Base-by-base conservation (phyloP, 2,329 filamentous ascomycete genomes). In the Colletotrichum filicis region DNA sequence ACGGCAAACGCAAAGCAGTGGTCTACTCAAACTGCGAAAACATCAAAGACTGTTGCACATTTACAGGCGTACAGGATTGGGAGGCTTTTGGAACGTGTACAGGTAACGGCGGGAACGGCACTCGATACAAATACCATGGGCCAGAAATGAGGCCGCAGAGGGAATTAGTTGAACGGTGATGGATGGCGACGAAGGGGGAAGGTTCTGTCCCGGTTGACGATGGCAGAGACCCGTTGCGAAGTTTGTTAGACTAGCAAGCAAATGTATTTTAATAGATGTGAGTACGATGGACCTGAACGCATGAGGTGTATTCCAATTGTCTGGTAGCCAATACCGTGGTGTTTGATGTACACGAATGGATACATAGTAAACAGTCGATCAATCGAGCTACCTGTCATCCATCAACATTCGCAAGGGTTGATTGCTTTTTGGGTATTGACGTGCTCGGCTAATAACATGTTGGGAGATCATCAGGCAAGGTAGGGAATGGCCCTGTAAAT, bases 241-340 rank as follows among this genome's bases (percentile, higher is more conserved):
- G 58, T 68, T 72, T 75, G 68, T 71, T 68, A 74, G 62, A 75
- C 58, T 69, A 75, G 74, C 69, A 74, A 68, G 67, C 70, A 65
- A 64, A 76, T 84, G 82, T 84, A 83, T 79, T 83, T 76, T 84
- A 84, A 83, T 84, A 84, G 82, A 84, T 77, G 79, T 78, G 79
- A 80, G 80, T 77, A 77, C 30, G 58, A 75, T 26, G 66, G 35
- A 66, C 53, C 37, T 28, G 42, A 49, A n/a, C 42, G 19, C 16
- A n/a, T n/a, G 8, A 49, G 8, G 16, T 49, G 19, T n/a, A 19
- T 49, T 5, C 42, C 8, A 49, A 49, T n/a, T n/a, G 19, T 9
- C 19, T 49, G 42, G 42, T n/a, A 8, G 42, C 42, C 16, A n/a
- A 19, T 8, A 49, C 9, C 42, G 42, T 49, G 42, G n/a, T 49